Percentiles rank a stretch among this genome's conserved stretches.
These are phyloP conservation scores for Grifola frondosa DNA, from an alignment of 1,284 basidiomycete genomes.

Conservation along the genomic window DNA sequence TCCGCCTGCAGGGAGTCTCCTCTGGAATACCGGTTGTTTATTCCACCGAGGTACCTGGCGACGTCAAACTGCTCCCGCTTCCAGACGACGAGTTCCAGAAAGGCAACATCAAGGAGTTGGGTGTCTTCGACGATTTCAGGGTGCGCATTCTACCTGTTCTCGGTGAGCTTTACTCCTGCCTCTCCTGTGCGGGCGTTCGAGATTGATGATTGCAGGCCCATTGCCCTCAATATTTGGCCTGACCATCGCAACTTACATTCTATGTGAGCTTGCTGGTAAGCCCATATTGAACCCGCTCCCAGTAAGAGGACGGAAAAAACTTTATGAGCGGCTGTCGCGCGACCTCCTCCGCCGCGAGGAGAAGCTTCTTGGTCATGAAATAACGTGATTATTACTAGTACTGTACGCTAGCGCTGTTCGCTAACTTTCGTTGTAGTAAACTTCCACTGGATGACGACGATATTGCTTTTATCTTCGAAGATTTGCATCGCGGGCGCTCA, in stretches of 20 bases:
- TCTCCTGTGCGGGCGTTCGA: slow-evolving; percentile 1
- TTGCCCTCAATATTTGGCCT: slow-evolving; percentile 88
- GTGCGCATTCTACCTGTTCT: slow-evolving; percentile 89
- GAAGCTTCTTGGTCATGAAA: slow-evolving; percentile 49
- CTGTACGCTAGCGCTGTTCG: too few species aligned
- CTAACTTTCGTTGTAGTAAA: slow-evolving; percentile 44
- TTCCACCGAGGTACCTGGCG: slow-evolving; percentile 89
- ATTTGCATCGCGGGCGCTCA: slow-evolving; percentile 79
- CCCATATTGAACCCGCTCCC: slow-evolving; percentile 81
- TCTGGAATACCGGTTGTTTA: slow-evolving; percentile 93
- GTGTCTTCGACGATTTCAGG: slow-evolving; percentile 92
- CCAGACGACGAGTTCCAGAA: slow-evolving; percentile 91
- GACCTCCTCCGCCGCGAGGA: slow-evolving; percentile 75
- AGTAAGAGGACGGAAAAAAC: slow-evolving; percentile 80
- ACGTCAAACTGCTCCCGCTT: slow-evolving; percentile 87
- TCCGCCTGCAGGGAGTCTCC: slow-evolving; percentile 69
- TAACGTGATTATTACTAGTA: slow-evolving; percentile 25
- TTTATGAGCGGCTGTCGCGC: slow-evolving; percentile 80
- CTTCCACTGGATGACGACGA: slow-evolving; percentile 82
- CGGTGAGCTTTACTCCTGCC: slow-evolving; percentile 41
- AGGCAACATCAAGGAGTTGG: slow-evolving; percentile 88
- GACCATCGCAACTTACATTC: slow-evolving; percentile 82
- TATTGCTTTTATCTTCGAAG: slow-evolving; percentile 82
- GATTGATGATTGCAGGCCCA: slow-evolving; percentile 49
- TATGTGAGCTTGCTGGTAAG: slow-evolving; percentile 81